phyloP scores from a whole-genome alignment of 352 stramenopile genomes.

The Sclerospora graminicola region DNA sequence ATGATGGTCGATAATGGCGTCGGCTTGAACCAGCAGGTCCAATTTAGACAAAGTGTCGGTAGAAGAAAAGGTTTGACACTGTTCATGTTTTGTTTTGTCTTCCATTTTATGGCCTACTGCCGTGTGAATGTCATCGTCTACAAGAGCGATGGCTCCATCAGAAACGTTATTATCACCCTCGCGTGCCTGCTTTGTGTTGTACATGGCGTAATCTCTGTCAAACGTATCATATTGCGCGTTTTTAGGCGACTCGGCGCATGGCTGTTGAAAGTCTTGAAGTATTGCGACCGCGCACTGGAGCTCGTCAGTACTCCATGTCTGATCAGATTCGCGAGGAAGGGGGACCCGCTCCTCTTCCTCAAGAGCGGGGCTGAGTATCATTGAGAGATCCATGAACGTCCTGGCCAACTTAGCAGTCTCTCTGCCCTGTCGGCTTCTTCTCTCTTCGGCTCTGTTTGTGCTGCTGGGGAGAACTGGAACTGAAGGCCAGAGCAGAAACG shows the following conservation, averaged over 20 bases:
- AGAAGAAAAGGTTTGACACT: conserved; percentile 3
- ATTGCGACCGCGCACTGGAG: conserved; percentile 53
- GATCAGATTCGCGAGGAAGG: conserved; percentile 4
- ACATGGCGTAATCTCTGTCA: conserved; percentile 6
- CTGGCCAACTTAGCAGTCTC: not conserved
- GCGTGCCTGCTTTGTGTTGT: conserved; percentile 10
- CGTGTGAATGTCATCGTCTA: conserved; percentile 3
- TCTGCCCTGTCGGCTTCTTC: not conserved
- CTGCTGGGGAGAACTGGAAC: conserved; percentile 26
- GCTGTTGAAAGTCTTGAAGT: conserved; percentile 49
- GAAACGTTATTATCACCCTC: not conserved
- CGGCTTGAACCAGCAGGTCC: conserved; percentile 57
- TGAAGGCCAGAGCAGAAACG: conserved; percentile 27
- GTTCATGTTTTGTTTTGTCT: not conserved
- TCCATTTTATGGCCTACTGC: conserved; percentile 3
- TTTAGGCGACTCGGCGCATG: conserved; percentile 1
- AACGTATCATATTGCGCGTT: conserved; percentile 1
- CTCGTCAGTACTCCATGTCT: conserved; percentile 38
- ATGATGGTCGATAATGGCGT: conserved; percentile 46
- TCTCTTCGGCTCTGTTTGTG: conserved; percentile 5
- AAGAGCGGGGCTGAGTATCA: conserved; percentile 34
- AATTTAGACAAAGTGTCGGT: conserved; percentile 33
- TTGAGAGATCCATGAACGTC: conserved; percentile 35
- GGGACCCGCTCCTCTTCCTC: conserved; percentile 18
- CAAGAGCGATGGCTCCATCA: not conserved